Evolutionary conservation across 306 rosid genomes (phyloP).

Genomic region (Glycine tomentella): DNA sequence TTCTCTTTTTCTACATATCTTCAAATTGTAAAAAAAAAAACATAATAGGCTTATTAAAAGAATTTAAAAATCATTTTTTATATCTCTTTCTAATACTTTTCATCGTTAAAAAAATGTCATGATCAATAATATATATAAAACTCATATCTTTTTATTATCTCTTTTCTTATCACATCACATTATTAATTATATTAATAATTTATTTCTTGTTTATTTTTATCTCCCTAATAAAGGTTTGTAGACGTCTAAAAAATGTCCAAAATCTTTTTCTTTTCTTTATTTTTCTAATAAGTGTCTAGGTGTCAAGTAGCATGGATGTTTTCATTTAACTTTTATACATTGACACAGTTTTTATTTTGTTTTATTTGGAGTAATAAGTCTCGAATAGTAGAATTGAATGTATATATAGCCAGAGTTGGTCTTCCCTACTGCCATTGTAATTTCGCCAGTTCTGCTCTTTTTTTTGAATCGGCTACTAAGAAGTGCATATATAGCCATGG

Average conservation of each 20-base stretch:
- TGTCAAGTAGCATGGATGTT: too few species aligned
- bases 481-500: slow-evolving; percentile 50
- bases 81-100: not conserved
- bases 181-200: too few species aligned
- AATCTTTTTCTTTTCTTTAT: too few species aligned
- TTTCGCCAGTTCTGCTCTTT: slow-evolving; percentile 35
- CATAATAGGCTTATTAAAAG: too few species aligned
- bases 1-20: not conserved
- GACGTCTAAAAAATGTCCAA: too few species aligned
- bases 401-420: slow-evolving; percentile 45
- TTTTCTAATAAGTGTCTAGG: too few species aligned
- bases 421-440: slow-evolving; percentile 29
- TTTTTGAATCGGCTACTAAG: slow-evolving; percentile 25
- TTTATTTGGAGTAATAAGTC: not conserved
- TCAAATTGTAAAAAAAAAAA: not conserved
- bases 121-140: not conserved
- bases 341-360: not conserved
- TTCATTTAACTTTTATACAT: too few species aligned
- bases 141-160: too few species aligned
- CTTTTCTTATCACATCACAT: too few species aligned
- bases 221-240: too few species aligned
- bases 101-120: not conserved
- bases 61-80: too few species aligned
- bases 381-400: slow-evolving; percentile 12
- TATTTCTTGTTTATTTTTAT: too few species aligned